phyloP scores from a whole-genome alignment of 208 protist genomes.

The Endotrypanum monterogeii region DNA sequence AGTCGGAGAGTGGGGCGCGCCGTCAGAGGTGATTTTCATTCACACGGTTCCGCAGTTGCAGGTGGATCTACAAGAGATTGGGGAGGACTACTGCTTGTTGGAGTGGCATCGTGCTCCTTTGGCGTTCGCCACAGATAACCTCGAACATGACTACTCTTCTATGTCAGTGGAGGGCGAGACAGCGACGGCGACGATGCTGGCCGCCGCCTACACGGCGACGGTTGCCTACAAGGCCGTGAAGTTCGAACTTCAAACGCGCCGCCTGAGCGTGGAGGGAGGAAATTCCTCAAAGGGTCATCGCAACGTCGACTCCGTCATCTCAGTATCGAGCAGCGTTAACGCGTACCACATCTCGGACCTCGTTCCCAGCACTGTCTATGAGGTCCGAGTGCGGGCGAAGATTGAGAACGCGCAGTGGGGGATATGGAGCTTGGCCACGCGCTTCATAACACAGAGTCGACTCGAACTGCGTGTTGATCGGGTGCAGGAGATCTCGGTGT shows the following conservation, averaged over 20 bases:
- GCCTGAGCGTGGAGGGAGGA: conserved; percentile 58
- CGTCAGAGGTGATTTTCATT: conserved; percentile 52
- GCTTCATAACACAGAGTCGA: conserved; percentile 84
- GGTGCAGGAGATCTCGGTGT: conserved; percentile 76
- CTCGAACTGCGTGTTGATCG: conserved; percentile 69
- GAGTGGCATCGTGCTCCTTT: conserved; percentile 66
- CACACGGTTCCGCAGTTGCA: conserved; percentile 78
- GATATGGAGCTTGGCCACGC: conserved; percentile 79
- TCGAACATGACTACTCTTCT: background rate
- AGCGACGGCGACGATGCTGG: conserved; percentile 9
- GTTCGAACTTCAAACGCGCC: conserved; percentile 77
- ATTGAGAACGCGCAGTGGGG: conserved; percentile 78
- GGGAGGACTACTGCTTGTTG: conserved; percentile 89
- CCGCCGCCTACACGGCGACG: conserved; percentile 15
- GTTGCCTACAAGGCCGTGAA: conserved; percentile 38
- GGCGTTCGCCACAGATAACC: background rate
- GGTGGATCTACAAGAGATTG: conserved; percentile 83
- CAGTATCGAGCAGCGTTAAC: conserved; percentile 46
- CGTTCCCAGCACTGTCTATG: conserved; percentile 86
- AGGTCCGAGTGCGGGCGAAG: conserved; percentile 75
- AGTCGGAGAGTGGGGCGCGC: conserved; percentile 58
- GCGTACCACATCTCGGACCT: conserved; percentile 69
- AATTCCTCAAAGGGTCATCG: conserved; percentile 58
- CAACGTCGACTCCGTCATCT: conserved; percentile 55
- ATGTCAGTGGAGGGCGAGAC: background rate